Evolutionary conservation across 1,284 basidiomycete genomes (phyloP).

Genomic region (Filobasidium uniguttulatum): DNA sequence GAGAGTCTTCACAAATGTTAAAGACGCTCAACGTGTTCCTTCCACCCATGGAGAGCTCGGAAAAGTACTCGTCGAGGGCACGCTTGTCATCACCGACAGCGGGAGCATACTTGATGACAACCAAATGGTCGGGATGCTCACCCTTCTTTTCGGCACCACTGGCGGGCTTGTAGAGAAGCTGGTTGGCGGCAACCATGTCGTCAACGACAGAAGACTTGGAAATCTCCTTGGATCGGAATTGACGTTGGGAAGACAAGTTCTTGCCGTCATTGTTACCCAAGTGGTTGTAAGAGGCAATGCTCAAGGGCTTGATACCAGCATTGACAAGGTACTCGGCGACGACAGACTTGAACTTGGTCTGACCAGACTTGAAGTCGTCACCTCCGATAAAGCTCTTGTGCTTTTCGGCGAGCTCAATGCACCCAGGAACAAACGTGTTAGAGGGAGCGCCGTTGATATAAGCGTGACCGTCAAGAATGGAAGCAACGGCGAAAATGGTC

Average conservation of each 20-base stretch:
- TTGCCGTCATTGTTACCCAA: constrained; percentile 96
- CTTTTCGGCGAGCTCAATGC: constrained; percentile 81
- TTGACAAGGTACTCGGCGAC: constrained; percentile 97
- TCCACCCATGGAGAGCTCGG: constrained; percentile 59
- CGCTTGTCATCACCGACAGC: constrained; percentile 94
- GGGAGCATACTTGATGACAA: constrained; percentile 74
- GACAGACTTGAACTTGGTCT: constrained; percentile 89
- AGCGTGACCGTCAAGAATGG: constrained; percentile 86
- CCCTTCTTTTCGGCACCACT: constrained; percentile 42
- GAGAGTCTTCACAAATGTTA: constrained; percentile 95
- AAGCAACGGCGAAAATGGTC: constrained; percentile 86
- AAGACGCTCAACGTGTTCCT: constrained; percentile 80
- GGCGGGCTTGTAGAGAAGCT: constrained; percentile 62
- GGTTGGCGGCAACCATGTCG: constrained; percentile 90
- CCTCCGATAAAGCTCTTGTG: constrained; percentile 88
- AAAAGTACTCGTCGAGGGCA: constrained; percentile 98
- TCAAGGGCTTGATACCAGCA: constrained; percentile 95
- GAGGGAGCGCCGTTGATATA: constrained; percentile 98
- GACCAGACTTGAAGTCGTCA: constrained; percentile 92
- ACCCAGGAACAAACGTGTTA: constrained; percentile 97
- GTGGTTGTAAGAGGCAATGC: constrained; percentile 96
- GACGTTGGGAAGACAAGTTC: constrained; percentile 79
- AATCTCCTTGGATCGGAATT: constrained; percentile 98
- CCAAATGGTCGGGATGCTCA: constrained; percentile 85
- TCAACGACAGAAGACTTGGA: constrained; percentile 89